Conservation (phyloP, 352 stramenopile genomes). For the Phytopythium helicoides region DNA sequence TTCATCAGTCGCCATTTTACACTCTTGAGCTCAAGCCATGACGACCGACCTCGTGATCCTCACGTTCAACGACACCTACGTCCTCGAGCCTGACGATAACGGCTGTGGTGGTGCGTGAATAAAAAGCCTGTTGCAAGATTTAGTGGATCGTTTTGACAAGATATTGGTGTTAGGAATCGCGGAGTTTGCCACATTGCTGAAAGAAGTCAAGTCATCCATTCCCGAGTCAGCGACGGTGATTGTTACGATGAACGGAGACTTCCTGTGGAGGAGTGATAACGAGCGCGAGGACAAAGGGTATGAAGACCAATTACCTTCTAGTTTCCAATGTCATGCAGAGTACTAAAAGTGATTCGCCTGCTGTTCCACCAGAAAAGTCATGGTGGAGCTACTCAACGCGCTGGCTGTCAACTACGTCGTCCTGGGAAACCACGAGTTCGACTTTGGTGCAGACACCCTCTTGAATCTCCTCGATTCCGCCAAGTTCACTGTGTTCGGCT, state of each 20-base stretch:
- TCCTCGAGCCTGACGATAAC: constrained; percentile 41
- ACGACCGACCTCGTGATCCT: constrained; percentile 47
- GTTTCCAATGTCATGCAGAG: too few species aligned
- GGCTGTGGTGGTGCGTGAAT: constrained; percentile 28
- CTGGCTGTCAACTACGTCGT: constrained; percentile 52
- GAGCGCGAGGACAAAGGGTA: too few species aligned
- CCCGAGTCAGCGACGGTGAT: constrained; percentile 33
- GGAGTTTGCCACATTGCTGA: constrained; percentile 38
- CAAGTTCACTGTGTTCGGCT: constrained; percentile 52
- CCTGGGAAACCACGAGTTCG: constrained; percentile 63
- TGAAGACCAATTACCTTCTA: too few species aligned
- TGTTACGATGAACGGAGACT: constrained; percentile 57
- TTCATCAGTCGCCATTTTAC: too few species aligned
- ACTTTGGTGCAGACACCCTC: constrained; percentile 38
- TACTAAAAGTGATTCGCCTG: too few species aligned
- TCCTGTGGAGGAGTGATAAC: constrained; percentile 42
- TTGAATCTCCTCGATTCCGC: constrained; percentile 31
- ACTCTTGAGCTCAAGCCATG: too few species aligned
- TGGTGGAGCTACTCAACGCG: constrained; percentile 52
- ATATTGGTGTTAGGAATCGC: too few species aligned
- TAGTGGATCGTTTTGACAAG: too few species aligned
- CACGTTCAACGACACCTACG: constrained; percentile 53
- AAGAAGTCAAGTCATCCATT: constrained; percentile 25
- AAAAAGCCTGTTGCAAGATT: too few species aligned
- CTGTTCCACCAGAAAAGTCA: constrained; percentile 26